Percentiles rank a stretch among this genome's conserved stretches.
These are phyloP conservation scores for Aspergillus fumigatus DNA, from an alignment of 2,329 filamentous ascomycete species.

Conservation along the genomic window DNA sequence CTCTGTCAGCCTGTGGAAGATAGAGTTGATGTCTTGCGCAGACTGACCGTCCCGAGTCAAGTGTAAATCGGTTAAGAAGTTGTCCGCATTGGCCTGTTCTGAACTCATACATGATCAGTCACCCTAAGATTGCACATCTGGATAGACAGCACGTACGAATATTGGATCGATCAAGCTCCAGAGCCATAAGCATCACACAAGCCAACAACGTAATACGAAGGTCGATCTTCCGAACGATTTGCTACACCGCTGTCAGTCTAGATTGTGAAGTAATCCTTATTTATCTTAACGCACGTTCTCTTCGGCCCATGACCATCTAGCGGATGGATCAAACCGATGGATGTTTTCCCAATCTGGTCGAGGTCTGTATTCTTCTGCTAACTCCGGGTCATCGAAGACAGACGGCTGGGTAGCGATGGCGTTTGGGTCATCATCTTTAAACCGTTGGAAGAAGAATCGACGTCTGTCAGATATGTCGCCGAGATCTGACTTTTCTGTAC, in stretches of 20 bases:
- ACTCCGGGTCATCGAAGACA: slow-evolving; percentile 43
- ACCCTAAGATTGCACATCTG: slow-evolving; percentile 42
- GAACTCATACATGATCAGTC: neutral
- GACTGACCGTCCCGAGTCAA: slow-evolving; percentile 21
- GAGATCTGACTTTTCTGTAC: slow-evolving; percentile 5
- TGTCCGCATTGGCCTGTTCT: slow-evolving; percentile 52
- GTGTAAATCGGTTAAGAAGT: slow-evolving; percentile 44
- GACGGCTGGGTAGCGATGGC: slow-evolving; percentile 41
- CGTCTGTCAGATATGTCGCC: slow-evolving; percentile 16
- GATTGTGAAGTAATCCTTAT: neutral
- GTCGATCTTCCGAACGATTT: slow-evolving; percentile 15
- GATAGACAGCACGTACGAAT: slow-evolving; percentile 38
- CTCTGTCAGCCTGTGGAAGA: neutral
- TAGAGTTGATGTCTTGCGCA: neutral
- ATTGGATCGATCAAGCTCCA: slow-evolving; percentile 58
- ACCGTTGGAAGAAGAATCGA: slow-evolving; percentile 28
- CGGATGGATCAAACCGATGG: slow-evolving; percentile 18
- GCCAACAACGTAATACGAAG: slow-evolving; percentile 19
- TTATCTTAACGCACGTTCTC: slow-evolving; percentile 10
- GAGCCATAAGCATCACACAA: slow-evolving; percentile 57
- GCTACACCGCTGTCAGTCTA: slow-evolving; percentile 44
- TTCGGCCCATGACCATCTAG: slow-evolving; percentile 18
- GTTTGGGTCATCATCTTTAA: slow-evolving; percentile 19
- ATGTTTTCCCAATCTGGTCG: slow-evolving; percentile 27
- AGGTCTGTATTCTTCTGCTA: slow-evolving; percentile 32